Base-by-base conservation (phyloP, 1,284 basidiomycete species). In the Microbotryum violaceum region DNA sequence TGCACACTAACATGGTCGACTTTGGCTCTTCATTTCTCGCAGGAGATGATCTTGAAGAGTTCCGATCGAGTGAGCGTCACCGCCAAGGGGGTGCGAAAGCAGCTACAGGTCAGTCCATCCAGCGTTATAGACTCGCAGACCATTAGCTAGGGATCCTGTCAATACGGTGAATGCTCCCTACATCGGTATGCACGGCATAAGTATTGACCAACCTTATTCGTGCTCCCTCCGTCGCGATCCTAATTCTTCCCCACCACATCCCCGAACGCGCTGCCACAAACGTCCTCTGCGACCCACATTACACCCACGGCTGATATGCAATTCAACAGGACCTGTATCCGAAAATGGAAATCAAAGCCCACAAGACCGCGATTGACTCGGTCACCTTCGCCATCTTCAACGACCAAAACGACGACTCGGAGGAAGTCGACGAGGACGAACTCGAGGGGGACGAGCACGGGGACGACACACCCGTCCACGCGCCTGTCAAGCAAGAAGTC, bases 311-410 rank as follows among this genome's bases (percentile, higher is more conserved):
- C 37, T 10, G 37, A 14, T 18, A 16, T 42, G 0, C 37, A 42
- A 42, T 3, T 42, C 37, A 25, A 45, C 56, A 65, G 63, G 33
- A 20, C 8, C 50, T 62, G 55, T 62, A 54, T 44, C 60, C 65
- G 0, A 37, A 53, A 0, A 55, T 66, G n/a, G 65, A 66, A n/a
- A 53, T 66, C 60, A 57, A 59, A 50, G 23, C 33, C 0, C 37
- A 66, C 60, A 66, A 66, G 52, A 48, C 33, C 10, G 60, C 29
- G 44, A 63, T 66, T 21, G 65, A 66, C 37, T 49, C 21, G 21
- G 23, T 66, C 37, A 66, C 60, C 18, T 37, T 47, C 9, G 29
- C 54, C 6, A 48, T 62, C 52, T 66, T 61, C 37, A 29, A 44
- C 37, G 29, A 47, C 27, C n/a, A 47, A 56, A 56, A 56, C 33